Evolutionary conservation across 768 basidiomycete genomes (phyloP).

Genomic region (Sporobolomyces phaffii): DNA sequence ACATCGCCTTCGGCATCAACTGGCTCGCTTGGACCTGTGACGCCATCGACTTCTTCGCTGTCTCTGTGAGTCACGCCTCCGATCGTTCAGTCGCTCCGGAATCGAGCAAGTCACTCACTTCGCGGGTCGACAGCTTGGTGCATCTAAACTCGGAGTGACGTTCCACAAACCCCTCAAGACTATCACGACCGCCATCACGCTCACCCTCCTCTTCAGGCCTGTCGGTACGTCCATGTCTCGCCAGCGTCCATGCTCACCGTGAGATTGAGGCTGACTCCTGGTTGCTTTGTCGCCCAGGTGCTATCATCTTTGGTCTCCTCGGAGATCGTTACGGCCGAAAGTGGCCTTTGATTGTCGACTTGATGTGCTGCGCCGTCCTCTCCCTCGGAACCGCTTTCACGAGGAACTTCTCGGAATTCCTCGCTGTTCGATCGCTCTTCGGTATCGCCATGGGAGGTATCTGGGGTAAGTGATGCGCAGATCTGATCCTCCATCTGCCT

Average conservation of each 20-base stretch:
- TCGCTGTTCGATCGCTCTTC: slow-evolving; percentile 65
- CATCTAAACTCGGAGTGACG: slow-evolving; percentile 43
- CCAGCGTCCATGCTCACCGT: slow-evolving; percentile 22
- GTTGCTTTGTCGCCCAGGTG: slow-evolving; percentile 1
- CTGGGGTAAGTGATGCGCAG: not conserved
- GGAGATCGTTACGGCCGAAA: slow-evolving; percentile 87
- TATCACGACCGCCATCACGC: slow-evolving; percentile 57
- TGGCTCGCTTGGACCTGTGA: slow-evolving; percentile 85
- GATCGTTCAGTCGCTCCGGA: not conserved
- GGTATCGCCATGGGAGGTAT: slow-evolving; percentile 38
- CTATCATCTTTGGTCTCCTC: slow-evolving; percentile 69
- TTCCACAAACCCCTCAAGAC: slow-evolving; percentile 40
- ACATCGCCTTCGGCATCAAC: slow-evolving; percentile 48
- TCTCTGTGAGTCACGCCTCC: not conserved
- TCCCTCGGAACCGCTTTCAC: slow-evolving; percentile 70
- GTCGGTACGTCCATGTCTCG: slow-evolving; percentile 45
- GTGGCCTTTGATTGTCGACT: slow-evolving; percentile 79
- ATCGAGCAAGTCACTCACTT: slow-evolving; percentile 49
- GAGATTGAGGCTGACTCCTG: not conserved
- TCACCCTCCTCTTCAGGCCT: slow-evolving; percentile 86
- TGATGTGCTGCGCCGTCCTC: slow-evolving; percentile 63
- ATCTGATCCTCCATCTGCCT: too few relatives aligned
- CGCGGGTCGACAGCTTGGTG: slow-evolving; percentile 53
- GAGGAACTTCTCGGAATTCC: slow-evolving; percentile 67
- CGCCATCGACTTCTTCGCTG: slow-evolving; percentile 63